Percentiles rank a stretch among this genome's conserved stretches.
These are phyloP conservation scores for Pseudogymnoascus sp. DNA, from an alignment of 2,329 filamentous ascomycete genomes.

Conservation along the genomic window DNA sequence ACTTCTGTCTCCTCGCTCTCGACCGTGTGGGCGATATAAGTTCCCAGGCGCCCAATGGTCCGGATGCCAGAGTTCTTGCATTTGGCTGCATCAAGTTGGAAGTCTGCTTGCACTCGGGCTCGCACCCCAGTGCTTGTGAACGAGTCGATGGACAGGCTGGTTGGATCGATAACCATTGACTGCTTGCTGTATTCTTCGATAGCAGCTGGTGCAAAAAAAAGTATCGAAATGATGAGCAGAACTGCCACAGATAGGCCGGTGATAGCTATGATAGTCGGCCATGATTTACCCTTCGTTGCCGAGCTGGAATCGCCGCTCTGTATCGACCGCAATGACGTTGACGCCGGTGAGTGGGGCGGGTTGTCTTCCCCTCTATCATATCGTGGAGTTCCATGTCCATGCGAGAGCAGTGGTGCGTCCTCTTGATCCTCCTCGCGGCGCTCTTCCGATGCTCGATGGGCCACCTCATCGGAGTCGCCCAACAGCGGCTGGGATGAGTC, in stretches of 20 bases:
- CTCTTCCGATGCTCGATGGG: background rate
- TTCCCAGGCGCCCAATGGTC: slow-evolving; percentile 66
- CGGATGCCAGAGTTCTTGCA: slow-evolving; percentile 64
- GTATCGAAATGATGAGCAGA: slow-evolving; percentile 63
- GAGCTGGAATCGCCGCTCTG: slow-evolving; percentile 25
- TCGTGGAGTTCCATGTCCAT: slow-evolving; percentile 14
- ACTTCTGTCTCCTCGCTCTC: slow-evolving; percentile 66
- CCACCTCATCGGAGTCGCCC: background rate
- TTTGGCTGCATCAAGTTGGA: slow-evolving; percentile 68
- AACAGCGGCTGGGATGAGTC: background rate
- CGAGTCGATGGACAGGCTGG: slow-evolving; percentile 73
- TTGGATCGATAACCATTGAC: slow-evolving; percentile 73
- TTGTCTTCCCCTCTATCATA: slow-evolving; percentile 25
- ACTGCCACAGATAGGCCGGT: slow-evolving; percentile 52
- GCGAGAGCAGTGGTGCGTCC: background rate
- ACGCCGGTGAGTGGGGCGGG: slow-evolving; percentile 25
- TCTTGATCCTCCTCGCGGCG: background rate
- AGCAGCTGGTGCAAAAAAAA: slow-evolving; percentile 71
- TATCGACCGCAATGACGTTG: slow-evolving; percentile 29
- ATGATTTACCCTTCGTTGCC: slow-evolving; percentile 42
- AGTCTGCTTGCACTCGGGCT: slow-evolving; percentile 72
- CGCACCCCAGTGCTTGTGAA: slow-evolving; percentile 71
- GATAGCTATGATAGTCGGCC: slow-evolving; percentile 73
- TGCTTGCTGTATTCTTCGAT: slow-evolving; percentile 81
- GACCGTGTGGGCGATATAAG: slow-evolving; percentile 69